phyloP scores from a whole-genome alignment of 2,329 filamentous ascomycete species.

The Diatrype stigma region DNA sequence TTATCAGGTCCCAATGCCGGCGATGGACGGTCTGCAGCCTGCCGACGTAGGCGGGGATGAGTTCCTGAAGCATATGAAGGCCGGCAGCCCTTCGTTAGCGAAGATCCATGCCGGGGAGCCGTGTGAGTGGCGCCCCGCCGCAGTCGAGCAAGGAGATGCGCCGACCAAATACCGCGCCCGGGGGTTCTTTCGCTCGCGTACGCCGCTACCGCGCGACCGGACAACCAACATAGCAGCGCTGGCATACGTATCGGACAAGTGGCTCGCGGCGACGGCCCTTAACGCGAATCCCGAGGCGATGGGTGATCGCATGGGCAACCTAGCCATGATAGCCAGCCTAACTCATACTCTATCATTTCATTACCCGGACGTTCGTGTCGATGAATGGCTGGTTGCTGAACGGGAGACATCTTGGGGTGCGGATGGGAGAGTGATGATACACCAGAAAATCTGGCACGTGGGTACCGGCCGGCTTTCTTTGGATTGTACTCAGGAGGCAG shows the following conservation, averaged over 20 bases:
- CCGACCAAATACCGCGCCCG: background rate
- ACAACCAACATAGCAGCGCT: slow-evolving; percentile 1
- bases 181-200: slow-evolving; percentile 1
- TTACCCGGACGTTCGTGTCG: slow-evolving; percentile 3
- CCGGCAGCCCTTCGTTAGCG: background rate
- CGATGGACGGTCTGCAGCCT: background rate
- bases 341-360: slow-evolving; percentile 13
- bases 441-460: slow-evolving; percentile 9
- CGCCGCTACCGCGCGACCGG: background rate
- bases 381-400: slow-evolving; percentile 12
- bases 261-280: background rate
- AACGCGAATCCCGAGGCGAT: background rate
- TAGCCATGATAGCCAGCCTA: slow-evolving; percentile 4
- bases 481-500: slow-evolving; percentile 9
- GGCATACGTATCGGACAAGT: slow-evolving; percentile 1
- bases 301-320: background rate
- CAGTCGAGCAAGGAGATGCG: background rate
- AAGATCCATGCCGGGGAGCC: background rate
- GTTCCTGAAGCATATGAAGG: no score
- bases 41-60: background rate
- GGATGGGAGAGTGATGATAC: slow-evolving; percentile 11
- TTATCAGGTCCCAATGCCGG: background rate
- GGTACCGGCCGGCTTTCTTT: slow-evolving; percentile 9
- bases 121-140: slow-evolving; percentile 3
- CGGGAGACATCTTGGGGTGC: slow-evolving; percentile 10